Evolutionary conservation across 163 green algal genomes (phyloP), one percentile per base, ranked within the genome.

Genomic region (Picocystis sp.): DNA sequence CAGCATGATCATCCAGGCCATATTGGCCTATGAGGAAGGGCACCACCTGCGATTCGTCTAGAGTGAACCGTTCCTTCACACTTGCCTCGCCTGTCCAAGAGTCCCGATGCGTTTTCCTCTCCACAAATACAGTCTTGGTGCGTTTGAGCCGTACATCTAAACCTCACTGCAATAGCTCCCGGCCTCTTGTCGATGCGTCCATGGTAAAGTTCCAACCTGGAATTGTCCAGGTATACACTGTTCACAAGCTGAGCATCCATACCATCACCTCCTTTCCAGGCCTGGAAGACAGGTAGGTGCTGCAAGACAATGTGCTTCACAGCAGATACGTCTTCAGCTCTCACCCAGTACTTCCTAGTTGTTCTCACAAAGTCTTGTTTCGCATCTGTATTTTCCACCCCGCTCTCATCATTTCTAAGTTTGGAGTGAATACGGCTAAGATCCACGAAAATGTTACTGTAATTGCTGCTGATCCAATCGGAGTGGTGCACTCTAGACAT

Each of bases 281-380:
- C 19, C 61, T 83, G 73, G 64, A 91, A 94, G 3, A 95, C 86
- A 2, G 84, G 86, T 57, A 95, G 73, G 70, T 95, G 82, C 76
- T 93, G 82, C 66, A 94, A 66, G 19, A 96, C 77, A 63, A 85
- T 69, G 69, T 93, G 86, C 78, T 94, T 96, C 9, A 96, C 82
- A 3, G 71, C 69, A 11, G 72, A 84, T 45, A 92, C 79, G 45
- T 94, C 84, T 58, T 80, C 72, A n/a, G 81, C 86, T 50, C 69
- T 72, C 47, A 93, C 81, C 84, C 83, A 94, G 61, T 87, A 94
- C 77, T 90, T 92, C 22, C 75, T 87, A 29, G 85, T 93, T 44
- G 66, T 80, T 41, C 85, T 76, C 43, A 87, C 79, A 65, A 95
- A 94, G 50, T 75, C 75, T 73, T 86, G 80, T 29, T 78, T 70